Base-by-base conservation (phyloP, 306 rosid genomes). In the Bauhinia variegata region DNA sequence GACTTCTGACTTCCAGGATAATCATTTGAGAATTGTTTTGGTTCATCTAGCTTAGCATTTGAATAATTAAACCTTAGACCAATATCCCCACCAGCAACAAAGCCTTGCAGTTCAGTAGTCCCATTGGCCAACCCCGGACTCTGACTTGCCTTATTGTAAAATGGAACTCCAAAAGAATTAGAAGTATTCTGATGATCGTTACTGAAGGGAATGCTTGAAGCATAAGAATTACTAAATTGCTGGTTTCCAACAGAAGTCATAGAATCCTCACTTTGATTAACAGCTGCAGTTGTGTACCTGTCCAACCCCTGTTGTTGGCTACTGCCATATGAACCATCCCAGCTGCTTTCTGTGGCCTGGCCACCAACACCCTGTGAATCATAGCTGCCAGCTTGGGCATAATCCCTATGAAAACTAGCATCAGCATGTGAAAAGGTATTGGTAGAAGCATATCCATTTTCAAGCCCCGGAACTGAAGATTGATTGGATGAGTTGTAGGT, bases 41-140 rank as follows among this genome's bases (percentile, higher is more conserved):
- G 85, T 31, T 83, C 84, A 60, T 63, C 83, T 47, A 63, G 58
- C 68, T 64, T 71, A 5, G 79, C 17, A 61, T 63, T 79, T 46
- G 81, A 67, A 73, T 72, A 84, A 83, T 81, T 84, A 54, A 74
- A 84, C 37, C 82, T 88, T 63, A 84, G 93, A 55, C 23, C 69
- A 68, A 56, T 60, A 69, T 74, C 74, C 50, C 68, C 85, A 57
- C 69, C 38, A n/a, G 84, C 65, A 42, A 65, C 48, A 53, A 84
- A 85, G 79, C 71, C 73, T 49, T 39, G 82, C 8, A 77, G 67
- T 47, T 78, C 83, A 75, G 75, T 43, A 78, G 73, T 65, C 43
- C 86, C 88, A 48, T 88, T 86, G 18, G 83, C 74, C 63, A 72
- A 75, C 68, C 72, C 67, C 17, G 52, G 89, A 72, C 63, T 66